Evolutionary conservation across 208 protist species (phyloP), one percentile per base, ranked within the genome.

Genomic region (Acanthamoeba quina): DNA sequence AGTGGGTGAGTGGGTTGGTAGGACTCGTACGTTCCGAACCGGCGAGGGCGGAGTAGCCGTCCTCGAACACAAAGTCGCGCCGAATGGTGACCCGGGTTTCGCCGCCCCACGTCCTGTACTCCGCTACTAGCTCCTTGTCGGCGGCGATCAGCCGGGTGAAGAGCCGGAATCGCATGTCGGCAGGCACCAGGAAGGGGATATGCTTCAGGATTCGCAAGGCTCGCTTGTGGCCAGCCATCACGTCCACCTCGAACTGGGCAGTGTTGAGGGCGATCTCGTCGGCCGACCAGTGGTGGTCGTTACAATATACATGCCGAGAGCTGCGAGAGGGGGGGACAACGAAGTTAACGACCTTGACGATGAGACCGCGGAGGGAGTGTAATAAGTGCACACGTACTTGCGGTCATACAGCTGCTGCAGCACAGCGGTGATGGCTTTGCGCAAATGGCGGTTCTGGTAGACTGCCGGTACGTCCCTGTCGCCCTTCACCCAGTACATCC

Each of bases 41-140:
- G 34, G 26, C 92, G 72, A 99, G 97, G 31, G 95, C 90, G 17
- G 96, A 95, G 95, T 97, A 99, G 64, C 96, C 96, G 94, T 99
- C 98, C 21, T 96, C 95, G 94, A 99, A 99, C 29, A 97, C 95
- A 49, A 93, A 91, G 31, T 98, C 97, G 78, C 98, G 97, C 58
- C 96, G 96, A 72, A 97, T 96, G 41, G 58, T 68, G 24, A 95
- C 62, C 13, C 54, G 34, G 5, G 44, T 64, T 90, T 85, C 24
- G 29, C 49, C 34, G 5, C 68, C 47, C 41, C 34, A 52, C 0
- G 70, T 83, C 15, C 68, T 29, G 85, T 91, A 91, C 19, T 88
- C n/a, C 17, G 13, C 11, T 1, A 88, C 66, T 15, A 24, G 26
- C 29, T 96, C 78, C 74, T 86, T 95, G 66, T 95, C 64, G 41